Percentiles rank a stretch among this genome's conserved stretches.
Evolutionary conservation across 768 basidiomycete genomes (phyloP).

Genomic region (Mycena polygramma): DNA sequence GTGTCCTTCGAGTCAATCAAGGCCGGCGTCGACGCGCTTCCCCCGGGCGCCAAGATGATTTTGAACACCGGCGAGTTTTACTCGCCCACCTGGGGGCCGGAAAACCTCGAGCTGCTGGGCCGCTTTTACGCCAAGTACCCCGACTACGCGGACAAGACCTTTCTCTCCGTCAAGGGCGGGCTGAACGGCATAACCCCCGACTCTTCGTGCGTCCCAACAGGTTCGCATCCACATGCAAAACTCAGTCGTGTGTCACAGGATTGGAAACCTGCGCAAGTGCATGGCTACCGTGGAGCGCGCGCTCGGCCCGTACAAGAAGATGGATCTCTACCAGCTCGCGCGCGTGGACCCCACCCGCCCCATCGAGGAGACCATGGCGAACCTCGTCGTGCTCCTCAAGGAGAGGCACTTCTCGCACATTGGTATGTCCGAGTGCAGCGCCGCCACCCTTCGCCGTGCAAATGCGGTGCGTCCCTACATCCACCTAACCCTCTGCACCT

Average conservation of each 20-base stretch:
- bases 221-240: too few relatives aligned
- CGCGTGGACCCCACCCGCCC: slow-evolving; percentile 57
- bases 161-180: slow-evolving; percentile 49
- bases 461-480: slow-evolving; percentile 38
- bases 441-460: slow-evolving; percentile 42
- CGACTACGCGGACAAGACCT: slow-evolving; percentile 49
- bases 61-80: slow-evolving; percentile 50
- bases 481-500: neutral
- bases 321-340: slow-evolving; percentile 73
- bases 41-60: slow-evolving; percentile 60
- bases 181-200: slow-evolving; percentile 4
- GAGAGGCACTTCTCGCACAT: slow-evolving; percentile 10
- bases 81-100: slow-evolving; percentile 5
- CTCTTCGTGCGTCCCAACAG: slow-evolving; percentile 28
- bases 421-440: slow-evolving; percentile 6
- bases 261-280: slow-evolving; percentile 45
- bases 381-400: slow-evolving; percentile 3
- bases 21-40: slow-evolving; percentile 59
- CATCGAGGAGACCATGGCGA: slow-evolving; percentile 57
- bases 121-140: slow-evolving; percentile 63
- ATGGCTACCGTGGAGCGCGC: slow-evolving; percentile 58
- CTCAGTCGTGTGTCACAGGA: neutral
- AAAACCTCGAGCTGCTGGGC: slow-evolving; percentile 56
- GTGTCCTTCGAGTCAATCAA: slow-evolving; percentile 75
- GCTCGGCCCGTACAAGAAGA: slow-evolving; percentile 63